phyloP scores from a whole-genome alignment of 83 land plant species.

The Larix sibirica region DNA sequence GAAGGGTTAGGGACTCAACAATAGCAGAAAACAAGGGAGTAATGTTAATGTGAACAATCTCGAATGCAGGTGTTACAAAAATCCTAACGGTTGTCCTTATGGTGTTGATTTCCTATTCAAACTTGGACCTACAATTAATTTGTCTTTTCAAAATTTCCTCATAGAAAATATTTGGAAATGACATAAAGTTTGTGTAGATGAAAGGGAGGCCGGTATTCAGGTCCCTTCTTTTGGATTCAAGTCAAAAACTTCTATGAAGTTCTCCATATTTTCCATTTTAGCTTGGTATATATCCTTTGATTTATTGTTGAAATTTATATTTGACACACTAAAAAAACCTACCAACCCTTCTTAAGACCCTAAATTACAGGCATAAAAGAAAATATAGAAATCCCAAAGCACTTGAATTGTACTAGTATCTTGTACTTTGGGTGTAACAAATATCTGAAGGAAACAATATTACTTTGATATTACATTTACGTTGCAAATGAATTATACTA shows the following conservation, averaged over 20 bases:
- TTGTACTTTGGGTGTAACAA: constrained; percentile 5
- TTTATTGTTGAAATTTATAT: neutral
- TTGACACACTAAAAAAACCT: neutral
- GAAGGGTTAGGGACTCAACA: too few relatives aligned
- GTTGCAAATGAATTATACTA: constrained; percentile 4
- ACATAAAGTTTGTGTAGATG: constrained; percentile 24
- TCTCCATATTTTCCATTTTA: constrained; percentile 27
- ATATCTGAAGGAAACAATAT: constrained; percentile 13
- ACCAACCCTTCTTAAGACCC: constrained; percentile 2
- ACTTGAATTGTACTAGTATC: constrained; percentile 13
- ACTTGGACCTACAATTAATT: too few relatives aligned
- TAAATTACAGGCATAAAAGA: constrained; percentile 3
- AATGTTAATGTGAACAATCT: too few relatives aligned
- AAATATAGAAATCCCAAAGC: constrained; percentile 7
- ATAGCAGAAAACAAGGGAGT: too few relatives aligned
- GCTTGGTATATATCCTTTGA: neutral
- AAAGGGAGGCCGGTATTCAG: constrained; percentile 20
- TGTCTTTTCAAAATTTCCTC: neutral
- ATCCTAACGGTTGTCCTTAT: too few relatives aligned
- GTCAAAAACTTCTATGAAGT: constrained; percentile 39
- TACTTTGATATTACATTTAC: constrained; percentile 3
- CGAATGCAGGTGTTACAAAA: too few relatives aligned
- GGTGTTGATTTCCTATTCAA: too few relatives aligned
- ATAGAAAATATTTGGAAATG: neutral
- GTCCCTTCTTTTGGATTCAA: constrained; percentile 29